These are phyloP conservation scores for Apiospora aurea DNA, from an alignment of 2,329 filamentous ascomycete genomes.

Conservation along the genomic window DNA sequence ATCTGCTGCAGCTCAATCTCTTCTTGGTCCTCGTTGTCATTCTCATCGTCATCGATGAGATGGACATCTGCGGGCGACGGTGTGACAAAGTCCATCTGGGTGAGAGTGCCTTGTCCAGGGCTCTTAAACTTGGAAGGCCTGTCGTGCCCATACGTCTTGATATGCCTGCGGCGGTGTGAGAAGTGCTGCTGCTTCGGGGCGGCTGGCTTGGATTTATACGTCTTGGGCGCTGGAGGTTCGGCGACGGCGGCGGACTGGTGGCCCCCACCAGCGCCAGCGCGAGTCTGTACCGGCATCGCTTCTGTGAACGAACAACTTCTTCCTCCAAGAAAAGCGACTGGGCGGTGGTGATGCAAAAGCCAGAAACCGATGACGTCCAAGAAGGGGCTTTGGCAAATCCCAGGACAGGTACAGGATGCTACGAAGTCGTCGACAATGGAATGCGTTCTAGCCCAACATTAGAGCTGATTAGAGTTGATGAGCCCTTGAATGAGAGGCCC, in stretches of 20 bases:
- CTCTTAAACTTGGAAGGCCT: conserved; percentile 28
- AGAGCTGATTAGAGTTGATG: background rate
- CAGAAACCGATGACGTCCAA: background rate
- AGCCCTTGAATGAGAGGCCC: conserved; percentile 3
- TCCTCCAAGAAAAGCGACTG: background rate
- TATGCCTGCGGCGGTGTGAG: conserved; percentile 33
- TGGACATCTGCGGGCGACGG: conserved; percentile 31
- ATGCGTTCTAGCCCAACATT: background rate
- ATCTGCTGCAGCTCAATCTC: conserved; percentile 26
- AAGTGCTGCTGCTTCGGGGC: conserved; percentile 38
- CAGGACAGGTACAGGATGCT: background rate
- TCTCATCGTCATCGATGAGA: conserved; percentile 28
- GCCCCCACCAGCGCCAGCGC: conserved; percentile 8
- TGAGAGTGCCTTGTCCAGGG: conserved; percentile 39
- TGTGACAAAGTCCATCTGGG: conserved; percentile 41
- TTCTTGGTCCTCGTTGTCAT: conserved; percentile 26
- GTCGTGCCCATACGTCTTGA: conserved; percentile 38
- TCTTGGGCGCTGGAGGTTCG: conserved; percentile 20
- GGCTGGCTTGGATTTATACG: conserved; percentile 36
- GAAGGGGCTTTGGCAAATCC: background rate
- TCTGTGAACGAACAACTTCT: background rate
- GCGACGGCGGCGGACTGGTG: background rate
- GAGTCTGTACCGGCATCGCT: conserved; percentile 23
- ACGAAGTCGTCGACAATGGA: background rate
- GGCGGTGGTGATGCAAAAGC: background rate